Evolutionary conservation across 2,329 filamentous ascomycete species (phyloP).

Genomic region (Macroventuria anomochaeta): DNA sequence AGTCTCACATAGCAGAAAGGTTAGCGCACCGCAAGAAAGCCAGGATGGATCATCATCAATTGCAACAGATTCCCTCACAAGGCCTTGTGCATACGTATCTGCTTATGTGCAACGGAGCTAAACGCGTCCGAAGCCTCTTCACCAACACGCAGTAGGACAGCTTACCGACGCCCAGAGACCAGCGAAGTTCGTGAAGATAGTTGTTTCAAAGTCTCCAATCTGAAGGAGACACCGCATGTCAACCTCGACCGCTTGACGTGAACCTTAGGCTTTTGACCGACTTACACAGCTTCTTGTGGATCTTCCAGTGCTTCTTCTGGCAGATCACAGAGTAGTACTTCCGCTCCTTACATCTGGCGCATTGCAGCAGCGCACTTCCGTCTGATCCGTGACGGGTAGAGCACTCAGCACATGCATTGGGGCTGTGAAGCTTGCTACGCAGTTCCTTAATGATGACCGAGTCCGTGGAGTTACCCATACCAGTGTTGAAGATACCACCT

Average conservation of each 20-base stretch:
- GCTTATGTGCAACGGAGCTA: too few relatives aligned
- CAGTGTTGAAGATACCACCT: slow-evolving; percentile 23
- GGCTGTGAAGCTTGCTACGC: slow-evolving; percentile 21
- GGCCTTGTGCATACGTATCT: too few relatives aligned
- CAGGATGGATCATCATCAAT: too few relatives aligned
- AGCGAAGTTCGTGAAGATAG: too few relatives aligned
- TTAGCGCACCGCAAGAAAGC: background rate
- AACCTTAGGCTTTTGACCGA: background rate
- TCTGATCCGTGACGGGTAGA: slow-evolving; percentile 1
- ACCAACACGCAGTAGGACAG: too few relatives aligned
- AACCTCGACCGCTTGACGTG: background rate
- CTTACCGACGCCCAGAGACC: too few relatives aligned
- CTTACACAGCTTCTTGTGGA: slow-evolving; percentile 41
- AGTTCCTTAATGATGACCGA: slow-evolving; percentile 30
- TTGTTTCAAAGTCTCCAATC: too few relatives aligned
- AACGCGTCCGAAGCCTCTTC: too few relatives aligned
- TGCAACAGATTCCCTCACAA: too few relatives aligned
- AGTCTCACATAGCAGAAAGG: background rate
- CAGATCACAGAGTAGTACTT: slow-evolving; percentile 41
- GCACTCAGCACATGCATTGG: slow-evolving; percentile 24
- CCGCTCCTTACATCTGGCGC: slow-evolving; percentile 34
- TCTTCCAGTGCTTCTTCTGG: slow-evolving; percentile 42
- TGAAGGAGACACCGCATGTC: background rate
- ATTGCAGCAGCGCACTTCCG: slow-evolving; percentile 25
- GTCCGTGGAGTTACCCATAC: slow-evolving; percentile 16